phyloP scores from a whole-genome alignment of 768 basidiomycete genomes.

The Pleurotus sapidus region DNA sequence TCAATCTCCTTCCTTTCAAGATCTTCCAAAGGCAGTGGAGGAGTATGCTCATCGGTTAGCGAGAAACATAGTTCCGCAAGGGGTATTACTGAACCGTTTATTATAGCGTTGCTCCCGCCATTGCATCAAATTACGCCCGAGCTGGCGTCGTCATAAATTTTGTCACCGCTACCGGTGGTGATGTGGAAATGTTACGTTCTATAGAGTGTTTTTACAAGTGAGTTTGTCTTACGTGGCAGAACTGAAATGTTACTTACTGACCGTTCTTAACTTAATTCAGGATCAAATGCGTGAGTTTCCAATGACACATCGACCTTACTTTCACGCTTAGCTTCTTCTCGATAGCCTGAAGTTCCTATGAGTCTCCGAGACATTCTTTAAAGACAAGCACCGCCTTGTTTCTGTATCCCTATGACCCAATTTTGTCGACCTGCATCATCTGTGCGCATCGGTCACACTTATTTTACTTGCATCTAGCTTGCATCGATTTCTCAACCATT shows the following conservation, averaged over 20 bases:
- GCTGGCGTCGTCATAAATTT: slow-evolving; percentile 95
- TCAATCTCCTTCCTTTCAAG: slow-evolving; percentile 31
- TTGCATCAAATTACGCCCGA: slow-evolving; percentile 80
- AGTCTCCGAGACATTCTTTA: slow-evolving; percentile 88
- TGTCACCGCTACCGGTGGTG: slow-evolving; percentile 95
- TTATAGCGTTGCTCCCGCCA: slow-evolving; percentile 77
- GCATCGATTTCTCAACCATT: slow-evolving; percentile 63
- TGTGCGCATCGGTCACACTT: slow-evolving; percentile 18
- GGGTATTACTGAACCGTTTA: slow-evolving; percentile 9
- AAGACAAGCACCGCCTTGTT: slow-evolving; percentile 48
- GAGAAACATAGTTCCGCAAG: neutral
- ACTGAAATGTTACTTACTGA: neutral
- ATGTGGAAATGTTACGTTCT: slow-evolving; percentile 96
- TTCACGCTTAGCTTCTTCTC: slow-evolving; percentile 17
- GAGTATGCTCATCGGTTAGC: slow-evolving; percentile 92
- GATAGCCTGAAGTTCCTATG: slow-evolving; percentile 86
- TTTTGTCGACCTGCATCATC: slow-evolving; percentile 30
- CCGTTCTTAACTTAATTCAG: slow-evolving; percentile 27
- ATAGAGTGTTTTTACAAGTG: slow-evolving; percentile 98
- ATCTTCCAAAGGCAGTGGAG: slow-evolving; percentile 92
- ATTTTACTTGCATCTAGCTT: slow-evolving; percentile 17
- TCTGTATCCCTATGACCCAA: slow-evolving; percentile 83
- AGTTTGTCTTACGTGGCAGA: slow-evolving; percentile 11
- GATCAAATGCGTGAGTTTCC: slow-evolving; percentile 82
- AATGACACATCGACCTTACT: neutral